A percentile compares a stretch with the other conserved stretches of the same genome.
phyloP scores from a whole-genome alignment of 108 stramenopile genomes.

The Fistulifera pelliculosa region DNA sequence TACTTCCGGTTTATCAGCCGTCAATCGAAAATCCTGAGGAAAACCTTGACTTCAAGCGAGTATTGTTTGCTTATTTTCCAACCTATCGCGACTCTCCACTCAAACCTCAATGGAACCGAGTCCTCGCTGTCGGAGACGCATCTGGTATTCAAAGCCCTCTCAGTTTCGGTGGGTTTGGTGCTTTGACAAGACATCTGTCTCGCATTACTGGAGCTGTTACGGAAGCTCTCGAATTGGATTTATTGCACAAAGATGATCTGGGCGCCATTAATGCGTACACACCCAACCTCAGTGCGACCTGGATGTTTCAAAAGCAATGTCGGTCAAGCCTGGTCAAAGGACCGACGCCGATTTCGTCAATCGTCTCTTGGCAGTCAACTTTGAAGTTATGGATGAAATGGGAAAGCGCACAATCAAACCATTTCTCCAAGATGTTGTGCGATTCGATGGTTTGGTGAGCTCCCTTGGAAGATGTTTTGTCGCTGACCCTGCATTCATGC shows the following conservation, averaged over 20 bases:
- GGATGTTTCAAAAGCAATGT: conserved; percentile 97
- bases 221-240: conserved; percentile 79
- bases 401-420: conserved; percentile 65
- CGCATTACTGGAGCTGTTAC: conserved; percentile 66
- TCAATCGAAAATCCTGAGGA: conserved; percentile 58
- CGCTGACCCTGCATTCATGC: conserved; percentile 75
- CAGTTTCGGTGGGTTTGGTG: conserved; percentile 95
- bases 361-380: conserved; percentile 80
- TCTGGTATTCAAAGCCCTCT: conserved; percentile 92
- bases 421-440: conserved; percentile 89
- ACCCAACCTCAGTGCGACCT: conserved; percentile 86
- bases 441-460: conserved; percentile 74
- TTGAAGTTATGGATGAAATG: conserved; percentile 79
- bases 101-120: conserved; percentile 63
- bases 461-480: conserved; percentile 60
- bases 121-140: conserved; percentile 82
- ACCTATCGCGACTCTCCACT: conserved; percentile 91
- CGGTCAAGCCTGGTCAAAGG: conserved; percentile 66
- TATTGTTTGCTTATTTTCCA: conserved; percentile 89
- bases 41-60: conserved; percentile 78
- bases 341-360: conserved; percentile 81
- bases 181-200: conserved; percentile 80
- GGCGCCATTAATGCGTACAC: conserved; percentile 86
- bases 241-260: conserved; percentile 76
- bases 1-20: conserved; percentile 78